Evolutionary conservation across 192 early-diverging fungal genomes (phyloP).

Genomic region (Entomortierella parvispora): DNA sequence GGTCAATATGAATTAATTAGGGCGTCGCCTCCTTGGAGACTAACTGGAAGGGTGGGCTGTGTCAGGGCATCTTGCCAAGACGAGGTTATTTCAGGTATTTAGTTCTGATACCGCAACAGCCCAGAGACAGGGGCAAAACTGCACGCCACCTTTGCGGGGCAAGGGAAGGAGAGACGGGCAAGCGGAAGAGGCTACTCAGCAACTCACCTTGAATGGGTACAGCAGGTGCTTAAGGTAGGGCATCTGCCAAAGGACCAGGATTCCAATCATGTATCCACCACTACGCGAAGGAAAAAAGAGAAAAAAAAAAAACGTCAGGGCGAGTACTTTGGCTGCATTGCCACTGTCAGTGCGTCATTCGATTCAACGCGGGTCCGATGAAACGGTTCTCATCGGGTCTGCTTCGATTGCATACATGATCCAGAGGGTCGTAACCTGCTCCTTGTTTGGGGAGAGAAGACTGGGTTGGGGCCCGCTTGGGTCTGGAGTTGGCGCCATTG

Average conservation of each 20-base stretch:
- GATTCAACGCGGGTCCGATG: too few species aligned
- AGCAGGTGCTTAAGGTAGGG: constrained; percentile 86
- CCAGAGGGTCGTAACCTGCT: constrained; percentile 47
- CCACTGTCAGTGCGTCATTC: constrained; percentile 56
- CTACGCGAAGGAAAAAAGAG: constrained; percentile 48
- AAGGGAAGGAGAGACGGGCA: too few species aligned
- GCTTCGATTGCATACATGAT: constrained; percentile 52
- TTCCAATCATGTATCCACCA: constrained; percentile 72
- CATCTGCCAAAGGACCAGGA: constrained; percentile 87
- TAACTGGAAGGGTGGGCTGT: too few species aligned
- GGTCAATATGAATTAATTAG: neutral
- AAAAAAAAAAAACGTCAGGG: neutral
- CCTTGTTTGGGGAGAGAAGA: constrained; percentile 30
- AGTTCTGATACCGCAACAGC: too few species aligned
- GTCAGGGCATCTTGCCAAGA: too few species aligned
- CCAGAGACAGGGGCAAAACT: too few species aligned
- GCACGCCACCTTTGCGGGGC: too few species aligned
- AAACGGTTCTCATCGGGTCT: too few species aligned
- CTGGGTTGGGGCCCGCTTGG: constrained; percentile 8
- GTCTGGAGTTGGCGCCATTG: constrained; percentile 32
- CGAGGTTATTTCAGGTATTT: too few species aligned
- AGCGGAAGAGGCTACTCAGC: too few species aligned
- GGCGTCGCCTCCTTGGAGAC: too few species aligned
- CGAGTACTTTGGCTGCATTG: constrained; percentile 34
- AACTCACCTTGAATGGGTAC: constrained; percentile 90